Conservation (phyloP, 176 grass and related monocot genomes). For the Zea luxurians region DNA sequence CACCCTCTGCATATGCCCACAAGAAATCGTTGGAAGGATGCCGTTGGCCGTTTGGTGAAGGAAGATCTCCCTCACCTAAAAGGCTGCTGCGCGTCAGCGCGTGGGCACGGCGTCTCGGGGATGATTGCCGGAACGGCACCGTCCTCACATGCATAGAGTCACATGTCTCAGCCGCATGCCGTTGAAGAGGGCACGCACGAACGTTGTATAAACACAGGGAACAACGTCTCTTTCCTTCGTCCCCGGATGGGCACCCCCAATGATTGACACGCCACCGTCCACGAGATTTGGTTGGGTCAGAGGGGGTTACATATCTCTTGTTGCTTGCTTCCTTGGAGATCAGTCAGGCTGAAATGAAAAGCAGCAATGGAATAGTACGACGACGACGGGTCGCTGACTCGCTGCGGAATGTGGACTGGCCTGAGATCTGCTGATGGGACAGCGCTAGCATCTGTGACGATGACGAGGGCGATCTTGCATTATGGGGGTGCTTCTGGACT, state of each 20-base stretch:
- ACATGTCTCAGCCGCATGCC: not conserved
- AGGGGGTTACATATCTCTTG: not conserved
- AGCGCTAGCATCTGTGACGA: slow-evolving; percentile 14
- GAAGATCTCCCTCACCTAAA: slow-evolving; percentile 51
- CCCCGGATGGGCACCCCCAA: not conserved
- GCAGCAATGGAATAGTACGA: not conserved
- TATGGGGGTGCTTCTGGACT: not conserved
- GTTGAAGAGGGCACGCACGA: not conserved
- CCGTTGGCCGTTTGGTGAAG: slow-evolving; percentile 33
- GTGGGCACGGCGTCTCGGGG: not conserved
- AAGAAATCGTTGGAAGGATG: slow-evolving; percentile 18
- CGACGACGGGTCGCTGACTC: not conserved
- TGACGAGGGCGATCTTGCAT: slow-evolving; percentile 20
- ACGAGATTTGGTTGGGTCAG: slow-evolving; percentile 25
- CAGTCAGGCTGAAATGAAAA: slow-evolving; percentile 6
- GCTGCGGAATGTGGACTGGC: not conserved
- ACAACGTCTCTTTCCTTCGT: not conserved
- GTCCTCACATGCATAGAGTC: slow-evolving; percentile 4
- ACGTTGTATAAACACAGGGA: not conserved
- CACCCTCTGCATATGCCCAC: not conserved
- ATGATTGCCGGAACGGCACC: slow-evolving; percentile 22
- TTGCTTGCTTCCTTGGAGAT: slow-evolving; percentile 18
- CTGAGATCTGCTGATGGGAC: slow-evolving; percentile 35
- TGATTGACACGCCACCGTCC: slow-evolving; percentile 22
- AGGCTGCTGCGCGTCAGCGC: not conserved